A percentile compares a stretch with the other conserved stretches of the same genome.
phyloP scores from a whole-genome alignment of 306 rosid genomes.

The Calophaca sinica region DNA sequence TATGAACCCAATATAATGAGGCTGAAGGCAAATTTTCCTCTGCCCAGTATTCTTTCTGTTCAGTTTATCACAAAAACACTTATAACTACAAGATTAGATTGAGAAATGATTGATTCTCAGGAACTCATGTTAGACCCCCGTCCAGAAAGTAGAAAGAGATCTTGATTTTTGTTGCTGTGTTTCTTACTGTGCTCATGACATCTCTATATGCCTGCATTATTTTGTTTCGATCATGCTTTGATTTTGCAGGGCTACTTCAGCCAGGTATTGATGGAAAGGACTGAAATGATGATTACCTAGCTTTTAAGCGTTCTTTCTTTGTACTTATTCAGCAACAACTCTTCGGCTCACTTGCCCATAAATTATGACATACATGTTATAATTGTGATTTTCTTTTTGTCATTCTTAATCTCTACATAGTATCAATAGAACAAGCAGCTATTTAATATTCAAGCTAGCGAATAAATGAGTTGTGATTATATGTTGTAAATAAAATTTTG shows the following conservation, averaged over 20 bases:
- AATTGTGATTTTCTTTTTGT: too few relatives aligned
- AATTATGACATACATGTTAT: too few relatives aligned
- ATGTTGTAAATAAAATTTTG: constrained; percentile 39
- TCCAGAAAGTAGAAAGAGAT: too few relatives aligned
- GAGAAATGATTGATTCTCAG: too few relatives aligned
- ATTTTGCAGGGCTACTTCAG: constrained; percentile 64
- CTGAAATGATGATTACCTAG: background rate
- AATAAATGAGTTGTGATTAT: constrained; percentile 28
- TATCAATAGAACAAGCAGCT: background rate
- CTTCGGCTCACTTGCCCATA: background rate
- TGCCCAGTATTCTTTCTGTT: too few relatives aligned
- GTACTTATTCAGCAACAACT: background rate
- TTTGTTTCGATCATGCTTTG: constrained; percentile 19
- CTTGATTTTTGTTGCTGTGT: too few relatives aligned
- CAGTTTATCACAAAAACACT: background rate
- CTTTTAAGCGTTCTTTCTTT: constrained; percentile 5
- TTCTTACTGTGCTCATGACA: background rate
- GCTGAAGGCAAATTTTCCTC: too few relatives aligned
- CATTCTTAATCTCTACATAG: background rate
- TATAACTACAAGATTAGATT: background rate
- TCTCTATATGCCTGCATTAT: constrained; percentile 15
- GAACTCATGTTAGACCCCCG: too few relatives aligned
- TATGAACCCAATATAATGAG: background rate
- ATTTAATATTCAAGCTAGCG: background rate
- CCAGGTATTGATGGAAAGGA: constrained; percentile 37